Base-by-base conservation (phyloP, 225 moss, liverwort and hornwort genomes). In the Bryum argenteum region DNA sequence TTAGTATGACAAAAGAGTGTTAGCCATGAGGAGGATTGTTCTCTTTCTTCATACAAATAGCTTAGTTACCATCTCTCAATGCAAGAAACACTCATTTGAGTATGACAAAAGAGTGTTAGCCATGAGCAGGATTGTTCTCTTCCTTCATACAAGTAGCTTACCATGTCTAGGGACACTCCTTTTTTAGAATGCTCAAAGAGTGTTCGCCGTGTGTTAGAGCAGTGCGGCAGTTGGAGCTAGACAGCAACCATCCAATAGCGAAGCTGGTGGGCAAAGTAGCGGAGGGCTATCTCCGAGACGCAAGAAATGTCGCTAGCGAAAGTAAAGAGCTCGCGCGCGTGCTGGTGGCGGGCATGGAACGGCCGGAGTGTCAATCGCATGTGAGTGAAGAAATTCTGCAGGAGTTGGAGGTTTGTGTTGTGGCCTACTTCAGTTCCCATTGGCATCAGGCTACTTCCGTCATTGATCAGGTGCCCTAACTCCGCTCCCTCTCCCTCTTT, bases 361-460 rank as follows among this genome's bases (percentile, higher is more conserved):
- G 66, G 10, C 64, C 75, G 54, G 69, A 84, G 40, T 33, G 58
- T 9, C 48, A 75, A 17, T 74, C 77, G 51, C 52, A 74, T 9
- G 55, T 84, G 2, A 61, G 78, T 60, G 70, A 83, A 9, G 86
- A 89, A 28, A 81, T 89, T 6, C 66, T 89, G 62, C 65, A 75
- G 54, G 86, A 89, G 62, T 38, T 89, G 69, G 89, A 89, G 72
- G 62, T 72, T 16, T 89, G 81, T 66, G 56, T 86, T 42, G 77
- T 89, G 33, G 61, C 79, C 1, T 89, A 89, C 75, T 86, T 89
- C 82, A 86, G 79, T 66, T 82, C 72, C 61, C 84, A 86, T 50
- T 89, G 86, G 89, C 56, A 67, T 52, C 70, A 77, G 72, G 83
- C 81, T 5, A 51, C 79, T 5, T 52, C 77, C 14, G 58, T 86